Conservation (phyloP, 805 yeast genomes). For the Wickerhamiella spandovensis region DNA sequence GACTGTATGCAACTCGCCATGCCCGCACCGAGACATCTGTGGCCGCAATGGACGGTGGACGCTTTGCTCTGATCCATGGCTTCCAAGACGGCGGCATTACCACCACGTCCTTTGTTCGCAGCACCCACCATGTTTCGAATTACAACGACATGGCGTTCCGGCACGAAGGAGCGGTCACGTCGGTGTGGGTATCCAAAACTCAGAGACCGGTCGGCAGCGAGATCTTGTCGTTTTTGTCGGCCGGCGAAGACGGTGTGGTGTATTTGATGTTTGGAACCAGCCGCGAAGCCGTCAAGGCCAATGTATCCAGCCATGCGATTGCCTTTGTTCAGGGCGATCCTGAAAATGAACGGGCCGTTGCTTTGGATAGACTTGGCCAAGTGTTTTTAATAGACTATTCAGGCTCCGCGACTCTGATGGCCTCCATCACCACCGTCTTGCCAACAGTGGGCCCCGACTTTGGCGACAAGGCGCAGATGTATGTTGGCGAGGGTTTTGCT, state of each 20-base stretch:
- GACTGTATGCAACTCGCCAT: slow-evolving; percentile 14
- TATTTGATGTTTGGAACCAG: slow-evolving; percentile 2
- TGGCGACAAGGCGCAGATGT: background rate
- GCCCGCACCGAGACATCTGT: slow-evolving; percentile 10
- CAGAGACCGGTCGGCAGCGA: slow-evolving; percentile 7
- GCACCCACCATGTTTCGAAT: slow-evolving; percentile 17
- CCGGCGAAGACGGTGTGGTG: slow-evolving; percentile 12
- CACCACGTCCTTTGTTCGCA: slow-evolving; percentile 15
- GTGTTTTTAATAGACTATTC: background rate
- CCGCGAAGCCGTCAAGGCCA: background rate
- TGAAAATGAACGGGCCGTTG: background rate
- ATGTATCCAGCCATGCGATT: background rate
- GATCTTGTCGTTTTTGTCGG: slow-evolving; percentile 8
- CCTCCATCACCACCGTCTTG: background rate
- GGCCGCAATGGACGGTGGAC: slow-evolving; percentile 17
- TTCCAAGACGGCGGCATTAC: slow-evolving; percentile 17
- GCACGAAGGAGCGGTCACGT: slow-evolving; percentile 16
- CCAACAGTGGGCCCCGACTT: background rate
- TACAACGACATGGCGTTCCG: slow-evolving; percentile 12
- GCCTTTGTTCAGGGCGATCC: background rate
- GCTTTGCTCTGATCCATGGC: slow-evolving; percentile 22
- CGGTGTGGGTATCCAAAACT: slow-evolving; percentile 18
- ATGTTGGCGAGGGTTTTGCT: slow-evolving; percentile 4
- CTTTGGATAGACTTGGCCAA: background rate
- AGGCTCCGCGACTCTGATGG: background rate